Conservation (phyloP, 768 basidiomycete genomes). For the Collybia sordida region DNA sequence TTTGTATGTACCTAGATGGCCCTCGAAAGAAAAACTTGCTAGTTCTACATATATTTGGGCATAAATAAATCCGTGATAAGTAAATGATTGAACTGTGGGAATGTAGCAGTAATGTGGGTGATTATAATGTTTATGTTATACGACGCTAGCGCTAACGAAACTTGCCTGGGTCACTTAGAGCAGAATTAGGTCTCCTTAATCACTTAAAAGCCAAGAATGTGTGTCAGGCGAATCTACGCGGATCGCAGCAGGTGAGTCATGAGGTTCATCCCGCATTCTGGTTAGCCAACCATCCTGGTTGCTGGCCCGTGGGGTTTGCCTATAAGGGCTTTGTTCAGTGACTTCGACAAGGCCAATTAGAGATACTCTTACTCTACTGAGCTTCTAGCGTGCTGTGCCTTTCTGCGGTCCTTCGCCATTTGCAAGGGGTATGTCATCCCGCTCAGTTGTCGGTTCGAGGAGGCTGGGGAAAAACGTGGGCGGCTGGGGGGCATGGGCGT, state of each 20-base stretch:
- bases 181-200: neutral
- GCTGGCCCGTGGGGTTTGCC: neutral
- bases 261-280: neutral
- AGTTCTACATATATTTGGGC: too few relatives aligned
- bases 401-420: conserved; percentile 1
- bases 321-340: neutral
- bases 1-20: too few relatives aligned
- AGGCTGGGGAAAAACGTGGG: neutral
- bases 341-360: neutral
- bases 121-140: too few relatives aligned
- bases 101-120: too few relatives aligned
- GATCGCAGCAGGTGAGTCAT: conserved; percentile 4
- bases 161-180: too few relatives aligned
- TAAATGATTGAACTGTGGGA: too few relatives aligned
- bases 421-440: neutral
- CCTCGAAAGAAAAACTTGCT: too few relatives aligned
- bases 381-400: neutral
- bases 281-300: neutral
- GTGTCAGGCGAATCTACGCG: neutral
- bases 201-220: conserved; percentile 26
- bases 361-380: neutral
- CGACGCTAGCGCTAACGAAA: too few relatives aligned
- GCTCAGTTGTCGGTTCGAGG: neutral
- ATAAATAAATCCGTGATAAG: too few relatives aligned
- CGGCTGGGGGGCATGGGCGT: conserved; percentile 12